Conservation (phyloP, 1,139 yeast genomes). For the Lodderomyces parapsilosis region DNA sequence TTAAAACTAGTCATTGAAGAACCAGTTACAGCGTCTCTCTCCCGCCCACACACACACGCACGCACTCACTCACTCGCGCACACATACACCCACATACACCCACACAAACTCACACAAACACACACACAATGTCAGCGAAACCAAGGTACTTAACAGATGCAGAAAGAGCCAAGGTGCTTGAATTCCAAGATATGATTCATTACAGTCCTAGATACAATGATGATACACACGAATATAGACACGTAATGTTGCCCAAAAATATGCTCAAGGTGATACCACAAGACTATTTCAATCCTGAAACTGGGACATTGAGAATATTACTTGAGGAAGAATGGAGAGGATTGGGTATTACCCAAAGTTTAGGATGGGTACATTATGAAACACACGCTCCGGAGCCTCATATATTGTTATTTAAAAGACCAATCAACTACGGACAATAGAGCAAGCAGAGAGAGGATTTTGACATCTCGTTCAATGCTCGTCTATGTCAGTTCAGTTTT, state of each 20-base stretch:
- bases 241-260: conserved; percentile 94
- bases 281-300: conserved; percentile 92
- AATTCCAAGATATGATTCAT: conserved; percentile 91
- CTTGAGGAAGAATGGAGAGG: conserved; percentile 99
- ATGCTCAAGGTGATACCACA: conserved; percentile 96
- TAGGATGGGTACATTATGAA: conserved; percentile 98
- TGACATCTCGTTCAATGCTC: too few species aligned
- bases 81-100: neutral
- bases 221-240: conserved; percentile 83
- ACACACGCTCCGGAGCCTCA: conserved; percentile 99
- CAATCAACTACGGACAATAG: conserved; percentile 37
- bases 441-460: neutral
- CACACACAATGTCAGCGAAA: conserved; percentile 20
- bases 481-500: too few species aligned
- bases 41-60: too few species aligned
- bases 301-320: conserved; percentile 88
- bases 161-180: conserved; percentile 84
- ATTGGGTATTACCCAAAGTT: conserved; percentile 91
- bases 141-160: conserved; percentile 75
- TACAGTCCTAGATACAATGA: conserved; percentile 91
- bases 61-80: too few species aligned
- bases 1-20: too few species aligned
- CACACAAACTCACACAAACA: too few species aligned
- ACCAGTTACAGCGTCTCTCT: too few species aligned
- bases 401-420: conserved; percentile 81